Base-by-base conservation (phyloP, 768 basidiomycete genomes). In the Termitomyces sp. region DNA sequence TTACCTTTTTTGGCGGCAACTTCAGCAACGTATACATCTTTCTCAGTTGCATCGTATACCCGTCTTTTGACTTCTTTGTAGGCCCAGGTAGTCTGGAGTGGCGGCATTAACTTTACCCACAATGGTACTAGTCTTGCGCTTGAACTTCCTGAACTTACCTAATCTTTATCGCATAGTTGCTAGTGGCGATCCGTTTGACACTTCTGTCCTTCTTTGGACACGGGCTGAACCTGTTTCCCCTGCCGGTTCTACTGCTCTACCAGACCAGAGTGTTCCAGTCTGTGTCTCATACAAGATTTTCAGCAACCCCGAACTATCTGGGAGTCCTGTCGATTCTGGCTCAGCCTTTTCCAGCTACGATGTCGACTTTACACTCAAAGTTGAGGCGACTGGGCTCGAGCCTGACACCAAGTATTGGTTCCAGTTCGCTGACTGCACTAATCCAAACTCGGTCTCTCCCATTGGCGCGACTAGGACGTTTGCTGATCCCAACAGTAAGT, bases 341-440 rank as follows among this genome's bases (percentile, higher is more conserved):
- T 35, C 35, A 9, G 82, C 79, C 0, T 83, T 82, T 68, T 83
- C 83, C 35, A 35, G 73, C 56, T 79, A 80, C 55, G 84, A 87
- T 57, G 80, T 85, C 41, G 83, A 84, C 65, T 84, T 76, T 67
- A 84, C 84, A 0, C 74, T 83, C 62, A 85, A 85, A 67, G 79
- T 86, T 18, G 84, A 86, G 62, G 82, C 83, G 2, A 76, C 70
- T 0, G 74, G 74, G 3, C 67, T 86, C 52, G 63, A 73, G 44
- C 74, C 84, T 0, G 83, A 83, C 62, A 81, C 79, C 0, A 74
- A 75, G 55, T 87, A 84, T 64, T 83, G 77, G 66, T 85, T 58
- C 71, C 38, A 40, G n/a, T 53, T 53, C 7, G 28, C 75, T 5
- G 82, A 85, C 64, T 85, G 83, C 60, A 79, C 79, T 5, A 78